Evolutionary conservation across 2,329 filamentous ascomycete species (phyloP), one percentile per base, ranked within the genome.

Genomic region (Penicillium psychrosexuale): DNA sequence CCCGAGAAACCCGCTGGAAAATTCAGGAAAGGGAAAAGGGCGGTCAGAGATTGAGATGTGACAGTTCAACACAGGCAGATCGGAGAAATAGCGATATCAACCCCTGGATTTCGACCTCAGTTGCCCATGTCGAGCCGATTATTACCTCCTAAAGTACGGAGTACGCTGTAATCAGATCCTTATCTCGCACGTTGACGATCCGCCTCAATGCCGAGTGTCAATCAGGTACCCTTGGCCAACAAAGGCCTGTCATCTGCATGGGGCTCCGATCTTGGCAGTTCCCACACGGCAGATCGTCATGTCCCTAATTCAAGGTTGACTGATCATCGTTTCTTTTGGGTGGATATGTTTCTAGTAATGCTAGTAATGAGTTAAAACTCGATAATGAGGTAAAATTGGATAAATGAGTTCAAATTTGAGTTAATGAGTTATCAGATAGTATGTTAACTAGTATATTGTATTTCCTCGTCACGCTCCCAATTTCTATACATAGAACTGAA

Each of bases 281-380:
- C 62, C 64, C 64, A 69, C 63, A 66, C 69, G 69, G 69, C 69
- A 72, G 69, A 72, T 72, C 69, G 69, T 65, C 69, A 69, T 69
- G 61, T 61, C 66, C 63, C 51, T 61, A 63, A 61, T 56, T 60
- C 51, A 60, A 56, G 55, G 57, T 59, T 63, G 58, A 34, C 46
- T 57, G 60, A 59, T 62, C 58, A 57, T 51, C 51, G 53, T 61
- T 61, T 51, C 47, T 57, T 34, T 19, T 22, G 6, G 17, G 24
- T 24, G 8, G 17, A 45, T 22, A 33, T 2, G 15, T 11, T 6
- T 24, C 19, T 19, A 19, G 19, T 19, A 19, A 5, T 15, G 19
- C 28, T 8, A 22, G 12, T 15, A 8, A n/a, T 27, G 8, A n/a
- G 17, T 33, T 1, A 45, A 8, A 15, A n/a, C 12, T 33, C 8